phyloP scores from a whole-genome alignment of 2,329 filamentous ascomycete genomes.

The Epichloe scottii region DNA sequence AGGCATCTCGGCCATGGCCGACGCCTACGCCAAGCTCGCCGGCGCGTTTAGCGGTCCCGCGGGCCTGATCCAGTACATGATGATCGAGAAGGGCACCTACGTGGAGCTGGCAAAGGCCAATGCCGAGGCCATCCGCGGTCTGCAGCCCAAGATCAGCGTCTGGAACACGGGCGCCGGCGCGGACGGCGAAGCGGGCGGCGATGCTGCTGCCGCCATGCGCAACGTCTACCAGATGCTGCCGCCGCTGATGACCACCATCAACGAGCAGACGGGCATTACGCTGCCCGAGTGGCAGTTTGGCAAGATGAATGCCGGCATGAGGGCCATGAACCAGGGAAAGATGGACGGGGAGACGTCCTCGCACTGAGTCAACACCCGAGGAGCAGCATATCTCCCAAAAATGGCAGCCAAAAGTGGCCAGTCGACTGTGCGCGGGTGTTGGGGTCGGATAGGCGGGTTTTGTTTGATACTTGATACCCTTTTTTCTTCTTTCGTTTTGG shows the following conservation, averaged over 20 bases:
- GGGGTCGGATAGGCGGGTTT: background rate
- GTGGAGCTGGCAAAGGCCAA: constrained; percentile 68
- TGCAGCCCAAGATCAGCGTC: constrained; percentile 81
- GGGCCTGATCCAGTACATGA: constrained; percentile 71
- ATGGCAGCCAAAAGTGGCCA: too few relatives aligned
- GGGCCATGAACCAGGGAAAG: constrained; percentile 15
- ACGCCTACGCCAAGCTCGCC: constrained; percentile 63
- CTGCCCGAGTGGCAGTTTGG: constrained; percentile 68
- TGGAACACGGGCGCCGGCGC: constrained; percentile 64
- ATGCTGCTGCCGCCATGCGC: constrained; percentile 50
- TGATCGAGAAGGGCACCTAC: constrained; percentile 75
- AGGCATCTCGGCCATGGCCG: constrained; percentile 64
- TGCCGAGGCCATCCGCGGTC: constrained; percentile 58
- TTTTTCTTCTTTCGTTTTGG: background rate
- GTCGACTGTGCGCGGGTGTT: too few relatives aligned
- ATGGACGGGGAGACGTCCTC: too few relatives aligned
- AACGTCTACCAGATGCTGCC: constrained; percentile 79
- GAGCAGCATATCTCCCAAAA: too few relatives aligned
- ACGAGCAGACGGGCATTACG: constrained; percentile 76
- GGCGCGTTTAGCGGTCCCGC: constrained; percentile 65
- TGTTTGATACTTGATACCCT: background rate
- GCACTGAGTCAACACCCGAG: too few relatives aligned
- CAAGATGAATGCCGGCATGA: constrained; percentile 22
- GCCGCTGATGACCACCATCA: constrained; percentile 71
- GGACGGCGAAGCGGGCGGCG: constrained; percentile 26